Conservation (phyloP, 2,329 filamentous ascomycete genomes). For the Monosporascus sp. region DNA sequence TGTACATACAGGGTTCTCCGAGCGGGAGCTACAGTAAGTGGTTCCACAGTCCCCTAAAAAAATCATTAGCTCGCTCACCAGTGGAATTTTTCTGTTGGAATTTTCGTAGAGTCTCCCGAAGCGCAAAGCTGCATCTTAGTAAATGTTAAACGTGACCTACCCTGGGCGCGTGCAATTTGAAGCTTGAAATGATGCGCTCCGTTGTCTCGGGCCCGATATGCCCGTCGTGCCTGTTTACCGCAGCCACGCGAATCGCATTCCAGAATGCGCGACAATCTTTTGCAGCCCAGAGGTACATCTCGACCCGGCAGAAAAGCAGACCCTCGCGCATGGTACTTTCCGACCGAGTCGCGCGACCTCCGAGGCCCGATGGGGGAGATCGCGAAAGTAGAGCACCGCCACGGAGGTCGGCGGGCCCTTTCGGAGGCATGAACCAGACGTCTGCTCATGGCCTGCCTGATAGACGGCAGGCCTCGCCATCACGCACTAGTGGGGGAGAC, state of each 20-base stretch:
- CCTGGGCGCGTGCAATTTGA: no score
- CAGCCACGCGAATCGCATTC: slow-evolving; percentile 5
- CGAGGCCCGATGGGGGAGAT: slow-evolving; percentile 23
- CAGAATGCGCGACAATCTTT: slow-evolving; percentile 14
- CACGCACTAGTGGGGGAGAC: slow-evolving; percentile 3
- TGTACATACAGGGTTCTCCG: no score
- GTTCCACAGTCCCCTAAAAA: no score
- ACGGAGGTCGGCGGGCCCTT: slow-evolving; percentile 41
- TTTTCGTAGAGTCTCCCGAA: no score
- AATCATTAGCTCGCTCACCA: no score
- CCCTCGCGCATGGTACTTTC: slow-evolving; percentile 56
- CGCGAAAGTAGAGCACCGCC: slow-evolving; percentile 31
- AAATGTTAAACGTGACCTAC: no score
- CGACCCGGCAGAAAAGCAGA: slow-evolving; percentile 14
- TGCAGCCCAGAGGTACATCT: slow-evolving; percentile 16
- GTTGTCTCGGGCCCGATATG: slow-evolving; percentile 19
- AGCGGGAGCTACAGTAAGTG: no score
- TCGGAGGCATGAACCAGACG: slow-evolving; percentile 51
- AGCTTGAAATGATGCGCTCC: slow-evolving; percentile 11
- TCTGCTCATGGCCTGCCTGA: slow-evolving; percentile 28
- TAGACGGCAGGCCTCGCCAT: slow-evolving; percentile 12
- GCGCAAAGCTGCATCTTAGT: no score
- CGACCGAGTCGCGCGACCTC: slow-evolving; percentile 41
- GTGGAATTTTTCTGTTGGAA: no score
- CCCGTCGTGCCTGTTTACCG: slow-evolving; percentile 22